Percentiles rank a stretch among this genome's conserved stretches.
Evolutionary conservation across 2,329 filamentous ascomycete species (phyloP).

Genomic region (Stachybotrys echinatus): DNA sequence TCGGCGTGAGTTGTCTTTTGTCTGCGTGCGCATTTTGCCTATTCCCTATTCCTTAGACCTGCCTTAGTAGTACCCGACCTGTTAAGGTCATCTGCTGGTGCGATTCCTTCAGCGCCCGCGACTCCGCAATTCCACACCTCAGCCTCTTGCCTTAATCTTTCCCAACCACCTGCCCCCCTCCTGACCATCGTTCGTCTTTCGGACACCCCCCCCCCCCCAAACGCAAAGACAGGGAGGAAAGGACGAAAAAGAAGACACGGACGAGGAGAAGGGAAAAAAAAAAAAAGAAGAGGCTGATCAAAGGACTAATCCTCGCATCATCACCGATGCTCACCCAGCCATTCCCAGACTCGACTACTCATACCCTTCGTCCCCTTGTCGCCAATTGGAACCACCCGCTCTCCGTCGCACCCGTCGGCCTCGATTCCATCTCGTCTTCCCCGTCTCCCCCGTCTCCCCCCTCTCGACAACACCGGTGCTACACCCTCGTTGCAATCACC

Average conservation of each 20-base stretch:
- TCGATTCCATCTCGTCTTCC: slow-evolving; percentile 6
- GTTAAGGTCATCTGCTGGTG: background rate
- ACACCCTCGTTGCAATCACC: slow-evolving; percentile 2
- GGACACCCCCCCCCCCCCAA: background rate
- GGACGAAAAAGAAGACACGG: background rate
- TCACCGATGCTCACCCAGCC: slow-evolving; percentile 40
- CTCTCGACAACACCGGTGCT: slow-evolving; percentile 12
- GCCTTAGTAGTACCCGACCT: background rate
- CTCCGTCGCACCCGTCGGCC: background rate
- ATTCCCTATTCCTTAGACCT: too few species aligned
- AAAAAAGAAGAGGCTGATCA: slow-evolving; percentile 29
- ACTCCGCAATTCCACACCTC: background rate
- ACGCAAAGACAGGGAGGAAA: background rate
- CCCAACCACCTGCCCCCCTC: background rate
- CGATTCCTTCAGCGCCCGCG: background rate
- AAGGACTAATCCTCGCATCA: slow-evolving; percentile 15
- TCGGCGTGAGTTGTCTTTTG: background rate
- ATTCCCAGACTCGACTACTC: slow-evolving; percentile 32
- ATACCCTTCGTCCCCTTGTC: slow-evolving; percentile 22
- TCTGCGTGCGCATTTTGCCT: background rate
- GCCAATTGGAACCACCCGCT: background rate
- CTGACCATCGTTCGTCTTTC: background rate
- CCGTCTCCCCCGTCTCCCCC: slow-evolving; percentile 9
- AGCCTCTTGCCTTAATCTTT: background rate
- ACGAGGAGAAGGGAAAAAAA: slow-evolving; percentile 14